These are phyloP conservation scores for Alnus rubra DNA, from an alignment of 306 rosid species.

Conservation along the genomic window DNA sequence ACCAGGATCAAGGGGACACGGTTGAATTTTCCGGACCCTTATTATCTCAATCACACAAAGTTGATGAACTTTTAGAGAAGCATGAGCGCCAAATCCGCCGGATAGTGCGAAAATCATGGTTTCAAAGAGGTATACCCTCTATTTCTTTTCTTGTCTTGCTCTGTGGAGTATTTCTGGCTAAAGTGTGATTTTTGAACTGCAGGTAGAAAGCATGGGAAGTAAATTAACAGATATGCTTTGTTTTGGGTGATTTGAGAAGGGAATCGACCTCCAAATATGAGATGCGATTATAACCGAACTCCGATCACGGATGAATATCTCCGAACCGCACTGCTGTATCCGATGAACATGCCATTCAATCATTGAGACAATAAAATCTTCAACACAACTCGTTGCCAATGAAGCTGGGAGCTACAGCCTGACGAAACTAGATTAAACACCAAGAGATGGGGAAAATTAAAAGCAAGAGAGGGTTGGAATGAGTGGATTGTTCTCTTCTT, in stretches of 20 bases:
- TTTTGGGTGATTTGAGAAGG: slow-evolving; percentile 21
- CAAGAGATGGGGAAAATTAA: not conserved
- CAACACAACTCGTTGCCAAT: slow-evolving; percentile 11
- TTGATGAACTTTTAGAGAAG: slow-evolving; percentile 89
- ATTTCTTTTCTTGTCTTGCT: not conserved
- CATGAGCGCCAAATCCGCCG: slow-evolving; percentile 87
- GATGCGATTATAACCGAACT: slow-evolving; percentile 17
- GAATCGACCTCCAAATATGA: slow-evolving; percentile 10
- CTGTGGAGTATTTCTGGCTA: slow-evolving; percentile 15
- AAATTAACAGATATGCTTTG: slow-evolving; percentile 19
- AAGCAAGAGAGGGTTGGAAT: slow-evolving; percentile 9
- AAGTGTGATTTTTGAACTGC: slow-evolving; percentile 31
- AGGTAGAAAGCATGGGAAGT: slow-evolving; percentile 63
- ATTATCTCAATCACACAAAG: slow-evolving; percentile 76
- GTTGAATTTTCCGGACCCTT: slow-evolving; percentile 96
- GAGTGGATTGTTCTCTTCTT: not conserved
- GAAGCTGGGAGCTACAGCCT: slow-evolving; percentile 20
- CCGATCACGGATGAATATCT: slow-evolving; percentile 25
- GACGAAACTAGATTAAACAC: not conserved
- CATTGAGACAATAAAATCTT: slow-evolving; percentile 4
- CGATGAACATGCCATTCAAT: not conserved
- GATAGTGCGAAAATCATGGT: slow-evolving; percentile 80
- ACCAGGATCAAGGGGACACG: slow-evolving; percentile 74
- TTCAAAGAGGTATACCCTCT: slow-evolving; percentile 72
- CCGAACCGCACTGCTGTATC: slow-evolving; percentile 23